Percentiles rank a stretch among this genome's conserved stretches.
These are phyloP conservation scores for Epichloe sp. DNA, from an alignment of 2,329 filamentous ascomycete genomes.

Conservation along the genomic window DNA sequence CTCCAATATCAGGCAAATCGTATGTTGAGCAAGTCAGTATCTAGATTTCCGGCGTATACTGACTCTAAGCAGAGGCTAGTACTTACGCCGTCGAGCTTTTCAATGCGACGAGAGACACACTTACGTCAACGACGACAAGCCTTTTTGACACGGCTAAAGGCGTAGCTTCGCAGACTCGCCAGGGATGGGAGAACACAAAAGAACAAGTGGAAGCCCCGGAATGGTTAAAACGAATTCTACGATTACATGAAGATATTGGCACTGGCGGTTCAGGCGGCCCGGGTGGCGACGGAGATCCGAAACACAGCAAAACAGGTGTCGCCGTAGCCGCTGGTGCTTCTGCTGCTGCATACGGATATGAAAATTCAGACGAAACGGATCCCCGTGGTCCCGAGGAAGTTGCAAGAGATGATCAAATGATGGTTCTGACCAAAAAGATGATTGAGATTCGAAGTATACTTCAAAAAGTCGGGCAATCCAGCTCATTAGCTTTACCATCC, in stretches of 20 bases:
- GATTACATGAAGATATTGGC: slow-evolving; percentile 45
- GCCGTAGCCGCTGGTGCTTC: slow-evolving; percentile 58
- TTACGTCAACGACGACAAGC: slow-evolving; percentile 53
- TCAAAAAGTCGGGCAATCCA: slow-evolving; percentile 83
- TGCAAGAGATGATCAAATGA: slow-evolving; percentile 94
- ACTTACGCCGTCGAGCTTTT: slow-evolving; percentile 51
- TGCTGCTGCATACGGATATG: slow-evolving; percentile 67
- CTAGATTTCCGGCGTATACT: slow-evolving; percentile 8
- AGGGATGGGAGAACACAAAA: slow-evolving; percentile 74
- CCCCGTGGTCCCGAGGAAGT: slow-evolving; percentile 47
- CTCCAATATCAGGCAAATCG: slow-evolving; percentile 90
- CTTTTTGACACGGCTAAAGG: slow-evolving; percentile 59
- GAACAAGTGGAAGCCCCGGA: slow-evolving; percentile 56
- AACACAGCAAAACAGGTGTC: slow-evolving; percentile 45
- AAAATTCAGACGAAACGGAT: slow-evolving; percentile 54
- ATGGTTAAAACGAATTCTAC: slow-evolving; percentile 67
- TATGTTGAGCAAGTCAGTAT: slow-evolving; percentile 31
- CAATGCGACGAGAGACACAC: slow-evolving; percentile 57
- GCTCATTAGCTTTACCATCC: slow-evolving; percentile 75
- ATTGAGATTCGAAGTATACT: slow-evolving; percentile 93
- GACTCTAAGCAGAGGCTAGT: slow-evolving; percentile 29
- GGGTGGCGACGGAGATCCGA: slow-evolving; percentile 37
- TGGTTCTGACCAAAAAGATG: slow-evolving; percentile 98
- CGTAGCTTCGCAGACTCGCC: slow-evolving; percentile 65
- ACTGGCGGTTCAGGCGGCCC: slow-evolving; percentile 35